Evolutionary conservation across 176 grass and related monocot species (phyloP).

Genomic region (Avena eriantha): DNA sequence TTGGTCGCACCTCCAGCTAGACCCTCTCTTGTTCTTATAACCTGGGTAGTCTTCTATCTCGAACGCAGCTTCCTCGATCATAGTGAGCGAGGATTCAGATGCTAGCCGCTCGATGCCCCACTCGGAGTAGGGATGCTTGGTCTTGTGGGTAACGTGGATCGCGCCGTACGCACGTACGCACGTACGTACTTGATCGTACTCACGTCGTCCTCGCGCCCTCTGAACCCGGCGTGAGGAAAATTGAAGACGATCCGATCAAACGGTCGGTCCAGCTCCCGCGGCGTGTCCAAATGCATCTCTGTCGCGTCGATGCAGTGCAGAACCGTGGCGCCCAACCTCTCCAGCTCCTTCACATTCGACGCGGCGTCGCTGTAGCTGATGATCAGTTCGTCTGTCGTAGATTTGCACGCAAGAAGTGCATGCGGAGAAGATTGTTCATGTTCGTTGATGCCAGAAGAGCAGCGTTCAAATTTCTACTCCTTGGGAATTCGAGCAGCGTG

Average conservation of each 20-base stretch:
- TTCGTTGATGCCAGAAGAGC: neutral
- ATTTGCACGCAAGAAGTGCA: neutral
- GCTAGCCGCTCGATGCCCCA: constrained; percentile 58
- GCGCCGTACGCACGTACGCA: constrained; percentile 38
- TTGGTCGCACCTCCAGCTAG: constrained; percentile 45
- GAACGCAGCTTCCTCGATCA: constrained; percentile 39
- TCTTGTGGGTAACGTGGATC: constrained; percentile 70
- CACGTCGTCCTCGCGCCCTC: constrained; percentile 21
- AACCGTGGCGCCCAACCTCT: neutral
- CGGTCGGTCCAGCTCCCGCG: constrained; percentile 17
- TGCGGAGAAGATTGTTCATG: neutral
- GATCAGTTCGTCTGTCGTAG: constrained; percentile 31
- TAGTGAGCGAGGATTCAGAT: constrained; percentile 31
- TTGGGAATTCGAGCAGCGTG: neutral
- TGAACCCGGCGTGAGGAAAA: constrained; percentile 65
- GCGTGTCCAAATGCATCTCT: constrained; percentile 9
- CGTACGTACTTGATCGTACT: constrained; percentile 61
- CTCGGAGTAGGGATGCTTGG: neutral
- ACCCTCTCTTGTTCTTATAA: constrained; percentile 68
- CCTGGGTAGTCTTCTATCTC: constrained; percentile 55
- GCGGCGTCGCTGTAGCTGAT: neutral
- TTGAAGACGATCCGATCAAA: constrained; percentile 64
- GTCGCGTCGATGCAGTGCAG: too few relatives aligned
- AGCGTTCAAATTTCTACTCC: neutral
- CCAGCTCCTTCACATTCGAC: neutral